Conservation (phyloP, 2,329 filamentous ascomycete species). For the Beauveria scarabaeidicola region DNA sequence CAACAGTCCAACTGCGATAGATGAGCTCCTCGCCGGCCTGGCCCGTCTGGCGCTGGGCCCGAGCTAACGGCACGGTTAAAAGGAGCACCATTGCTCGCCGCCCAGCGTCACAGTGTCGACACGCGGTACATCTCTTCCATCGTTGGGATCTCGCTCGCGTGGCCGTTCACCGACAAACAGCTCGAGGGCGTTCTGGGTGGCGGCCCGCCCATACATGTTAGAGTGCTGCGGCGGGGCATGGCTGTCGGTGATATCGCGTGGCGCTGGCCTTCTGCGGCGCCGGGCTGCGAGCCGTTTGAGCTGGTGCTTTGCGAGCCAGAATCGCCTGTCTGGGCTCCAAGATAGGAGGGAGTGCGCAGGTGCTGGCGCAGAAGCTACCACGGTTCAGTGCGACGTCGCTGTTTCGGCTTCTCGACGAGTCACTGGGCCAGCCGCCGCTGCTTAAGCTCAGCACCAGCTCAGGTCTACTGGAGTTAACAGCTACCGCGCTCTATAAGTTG, state of each 20-base stretch:
- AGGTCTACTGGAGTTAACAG: constrained; percentile 80
- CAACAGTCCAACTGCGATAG: constrained; percentile 57
- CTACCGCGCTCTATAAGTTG: constrained; percentile 61
- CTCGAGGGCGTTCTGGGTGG: constrained; percentile 64
- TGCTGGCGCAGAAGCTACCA: constrained; percentile 66
- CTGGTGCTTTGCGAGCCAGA: constrained; percentile 77
- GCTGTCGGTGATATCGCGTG: constrained; percentile 51
- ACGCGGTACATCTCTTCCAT: constrained; percentile 61
- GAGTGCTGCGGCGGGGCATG: constrained; percentile 69
- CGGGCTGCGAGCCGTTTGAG: constrained; percentile 39
- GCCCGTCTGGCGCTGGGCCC: constrained; percentile 57
- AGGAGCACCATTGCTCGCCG: constrained; percentile 26
- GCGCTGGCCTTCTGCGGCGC: constrained; percentile 40
- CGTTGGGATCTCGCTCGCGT: constrained; percentile 56
- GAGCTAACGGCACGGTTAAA: constrained; percentile 16
- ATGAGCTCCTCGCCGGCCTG: constrained; percentile 57
- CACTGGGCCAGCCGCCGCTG: constrained; percentile 28
- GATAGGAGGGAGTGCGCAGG: constrained; percentile 88
- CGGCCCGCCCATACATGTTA: constrained; percentile 69
- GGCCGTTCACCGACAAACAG: constrained; percentile 59
- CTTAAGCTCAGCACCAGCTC: constrained; percentile 88
- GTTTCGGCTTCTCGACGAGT: constrained; percentile 35
- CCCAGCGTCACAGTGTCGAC: constrained; percentile 36
- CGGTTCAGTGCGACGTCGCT: constrained; percentile 33
- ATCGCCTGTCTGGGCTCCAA: constrained; percentile 78